Conservation (phyloP, 164 flowering plant genomes). For the Aristolochia californica region DNA sequence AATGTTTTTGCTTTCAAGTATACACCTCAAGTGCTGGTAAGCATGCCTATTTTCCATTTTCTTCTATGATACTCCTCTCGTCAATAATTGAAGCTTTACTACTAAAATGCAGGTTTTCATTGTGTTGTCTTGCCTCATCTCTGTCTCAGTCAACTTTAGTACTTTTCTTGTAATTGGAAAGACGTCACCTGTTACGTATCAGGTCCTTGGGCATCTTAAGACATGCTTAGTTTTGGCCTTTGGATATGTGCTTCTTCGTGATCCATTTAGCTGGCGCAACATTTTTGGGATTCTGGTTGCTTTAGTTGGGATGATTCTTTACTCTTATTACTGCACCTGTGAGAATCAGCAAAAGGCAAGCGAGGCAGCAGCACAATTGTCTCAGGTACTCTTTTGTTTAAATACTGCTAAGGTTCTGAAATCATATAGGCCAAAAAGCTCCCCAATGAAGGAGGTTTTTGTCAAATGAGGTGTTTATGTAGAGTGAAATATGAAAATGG, state of each 20-base stretch:
- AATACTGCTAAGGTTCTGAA: not conserved
- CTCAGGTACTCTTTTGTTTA: slow-evolving; percentile 46
- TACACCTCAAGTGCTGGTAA: slow-evolving; percentile 88
- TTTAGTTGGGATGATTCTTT: slow-evolving; percentile 74
- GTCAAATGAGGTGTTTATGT: not conserved
- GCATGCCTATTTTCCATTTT: slow-evolving; percentile 7
- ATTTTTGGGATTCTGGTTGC: slow-evolving; percentile 81
- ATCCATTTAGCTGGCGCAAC: slow-evolving; percentile 89
- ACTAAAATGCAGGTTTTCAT: slow-evolving; percentile 65
- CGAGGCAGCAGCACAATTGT: slow-evolving; percentile 41
- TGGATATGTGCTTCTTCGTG: slow-evolving; percentile 76
- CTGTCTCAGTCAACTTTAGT: slow-evolving; percentile 94
- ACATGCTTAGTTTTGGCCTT: slow-evolving; percentile 90
- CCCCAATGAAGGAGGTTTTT: not conserved
- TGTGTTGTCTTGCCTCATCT: slow-evolving; percentile 83
- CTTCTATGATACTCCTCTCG: no score
- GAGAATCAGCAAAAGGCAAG: slow-evolving; percentile 70
- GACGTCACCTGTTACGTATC: slow-evolving; percentile 97
- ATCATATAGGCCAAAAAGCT: not conserved
- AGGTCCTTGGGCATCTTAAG: slow-evolving; percentile 91
- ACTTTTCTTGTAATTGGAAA: slow-evolving; percentile 96
- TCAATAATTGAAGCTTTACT: no score
- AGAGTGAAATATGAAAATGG: not conserved
- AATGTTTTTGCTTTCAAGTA: slow-evolving; percentile 87
- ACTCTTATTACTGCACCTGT: slow-evolving; percentile 62